Conservation (phyloP, 768 basidiomycete species). For the Phanerodontia chrysosporium region DNA sequence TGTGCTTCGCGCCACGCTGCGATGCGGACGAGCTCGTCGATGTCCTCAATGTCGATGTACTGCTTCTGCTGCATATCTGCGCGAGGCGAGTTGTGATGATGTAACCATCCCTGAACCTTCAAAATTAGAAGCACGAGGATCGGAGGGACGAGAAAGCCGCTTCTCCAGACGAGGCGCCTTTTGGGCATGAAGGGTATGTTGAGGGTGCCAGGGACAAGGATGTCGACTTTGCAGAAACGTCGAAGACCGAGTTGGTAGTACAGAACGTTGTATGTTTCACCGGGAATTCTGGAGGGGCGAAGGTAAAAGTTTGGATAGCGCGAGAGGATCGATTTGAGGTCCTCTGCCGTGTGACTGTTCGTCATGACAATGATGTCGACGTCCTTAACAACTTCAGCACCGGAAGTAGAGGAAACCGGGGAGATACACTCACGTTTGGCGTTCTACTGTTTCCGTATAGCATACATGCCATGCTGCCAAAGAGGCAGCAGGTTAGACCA, state of each 20-base stretch:
- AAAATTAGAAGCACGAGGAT: conserved; percentile 26
- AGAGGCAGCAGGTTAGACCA: conserved; percentile 19
- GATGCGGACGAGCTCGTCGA: conserved; percentile 37
- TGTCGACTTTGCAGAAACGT: conserved; percentile 29
- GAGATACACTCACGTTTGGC: conserved; percentile 16
- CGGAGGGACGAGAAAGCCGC: conserved; percentile 26
- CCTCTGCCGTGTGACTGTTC: conserved; percentile 28
- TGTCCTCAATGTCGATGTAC: conserved; percentile 36
- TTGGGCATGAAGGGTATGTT: conserved; percentile 23
- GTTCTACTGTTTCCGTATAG: conserved; percentile 19
- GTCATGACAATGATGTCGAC: conserved; percentile 44
- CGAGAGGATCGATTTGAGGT: conserved; percentile 35
- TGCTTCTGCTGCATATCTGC: conserved; percentile 34
- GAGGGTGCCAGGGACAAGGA: conserved; percentile 27
- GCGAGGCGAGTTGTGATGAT: conserved; percentile 28
- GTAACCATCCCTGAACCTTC: conserved; percentile 31
- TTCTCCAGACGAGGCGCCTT: conserved; percentile 7
- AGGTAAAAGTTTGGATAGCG: conserved; percentile 4
- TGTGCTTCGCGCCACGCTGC: conserved; percentile 13
- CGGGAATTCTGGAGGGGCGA: conserved; percentile 2
- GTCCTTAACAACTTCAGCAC: conserved; percentile 28
- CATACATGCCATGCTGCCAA: conserved; percentile 20
- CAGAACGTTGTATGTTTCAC: conserved; percentile 11
- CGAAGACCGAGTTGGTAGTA: neutral
- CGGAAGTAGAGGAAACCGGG: too few relatives aligned